phyloP scores from a whole-genome alignment of 805 yeast genomes.

The Wickerhamomyces xylosicus region DNA sequence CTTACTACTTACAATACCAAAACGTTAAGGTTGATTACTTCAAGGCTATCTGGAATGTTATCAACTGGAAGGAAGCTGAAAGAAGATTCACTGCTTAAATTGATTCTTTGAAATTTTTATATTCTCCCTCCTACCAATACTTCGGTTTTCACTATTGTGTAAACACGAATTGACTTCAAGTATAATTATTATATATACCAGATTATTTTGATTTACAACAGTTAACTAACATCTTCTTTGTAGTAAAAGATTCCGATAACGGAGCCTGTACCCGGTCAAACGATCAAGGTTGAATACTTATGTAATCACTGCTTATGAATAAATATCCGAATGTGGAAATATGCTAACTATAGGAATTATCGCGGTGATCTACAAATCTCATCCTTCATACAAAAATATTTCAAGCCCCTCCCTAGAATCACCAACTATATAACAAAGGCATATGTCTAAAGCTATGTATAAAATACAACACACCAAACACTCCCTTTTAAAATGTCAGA shows the following conservation, averaged over 20 bases:
- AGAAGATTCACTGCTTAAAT: conserved; percentile 41
- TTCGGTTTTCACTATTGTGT: conserved; percentile 1
- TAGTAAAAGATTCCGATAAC: neutral
- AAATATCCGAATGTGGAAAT: neutral
- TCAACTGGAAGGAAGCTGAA: conserved; percentile 90
- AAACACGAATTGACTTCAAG: neutral
- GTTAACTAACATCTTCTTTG: too few species aligned
- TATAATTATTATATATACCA: too few species aligned
- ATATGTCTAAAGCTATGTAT: too few species aligned
- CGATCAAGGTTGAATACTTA: too few species aligned
- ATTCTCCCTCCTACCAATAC: neutral
- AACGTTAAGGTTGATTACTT: conserved; percentile 88
- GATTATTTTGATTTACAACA: too few species aligned
- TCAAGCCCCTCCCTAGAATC: too few species aligned
- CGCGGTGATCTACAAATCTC: neutral
- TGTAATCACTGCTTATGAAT: too few species aligned
- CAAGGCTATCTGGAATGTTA: conserved; percentile 89
- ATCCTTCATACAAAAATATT: neutral
- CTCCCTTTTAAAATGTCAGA: conserved; percentile 51
- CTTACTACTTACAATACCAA: conserved; percentile 88
- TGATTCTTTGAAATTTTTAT: neutral
- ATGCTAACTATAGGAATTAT: neutral
- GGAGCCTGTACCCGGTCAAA: too few species aligned
- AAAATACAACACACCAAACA: too few species aligned
- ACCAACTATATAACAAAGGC: neutral